These are phyloP conservation scores for Aspergillus quadrilineatus DNA, from an alignment of 2,329 filamentous ascomycete genomes.

Conservation along the genomic window DNA sequence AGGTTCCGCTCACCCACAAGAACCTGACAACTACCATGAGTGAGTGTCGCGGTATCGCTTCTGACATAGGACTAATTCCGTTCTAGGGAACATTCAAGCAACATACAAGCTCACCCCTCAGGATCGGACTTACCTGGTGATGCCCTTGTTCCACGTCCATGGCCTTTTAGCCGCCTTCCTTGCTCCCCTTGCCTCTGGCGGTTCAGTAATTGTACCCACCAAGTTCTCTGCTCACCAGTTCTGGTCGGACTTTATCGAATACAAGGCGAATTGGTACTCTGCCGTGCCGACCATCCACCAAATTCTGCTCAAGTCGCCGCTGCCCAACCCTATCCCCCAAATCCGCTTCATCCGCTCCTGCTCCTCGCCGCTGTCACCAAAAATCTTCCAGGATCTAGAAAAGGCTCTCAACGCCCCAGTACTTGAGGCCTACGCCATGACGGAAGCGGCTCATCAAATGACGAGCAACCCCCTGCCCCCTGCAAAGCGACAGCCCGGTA, in stretches of 20 bases:
- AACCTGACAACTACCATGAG: slow-evolving; percentile 81
- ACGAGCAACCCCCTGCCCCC: slow-evolving; percentile 64
- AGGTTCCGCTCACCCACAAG: slow-evolving; percentile 74
- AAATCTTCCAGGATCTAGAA: slow-evolving; percentile 77
- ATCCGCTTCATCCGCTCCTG: slow-evolving; percentile 89
- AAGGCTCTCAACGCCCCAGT: slow-evolving; percentile 74
- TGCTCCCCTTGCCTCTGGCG: slow-evolving; percentile 71
- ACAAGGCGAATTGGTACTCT: slow-evolving; percentile 87
- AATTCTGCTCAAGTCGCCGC: slow-evolving; percentile 73
- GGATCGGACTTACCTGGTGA: slow-evolving; percentile 82
- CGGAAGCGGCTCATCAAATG: slow-evolving; percentile 66
- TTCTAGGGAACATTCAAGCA: slow-evolving; percentile 67
- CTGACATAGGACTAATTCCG: not conserved
- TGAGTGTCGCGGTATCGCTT: slow-evolving; percentile 36
- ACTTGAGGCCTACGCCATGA: slow-evolving; percentile 90
- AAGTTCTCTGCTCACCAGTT: slow-evolving; percentile 82
- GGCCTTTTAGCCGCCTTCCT: slow-evolving; percentile 82
- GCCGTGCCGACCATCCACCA: slow-evolving; percentile 92
- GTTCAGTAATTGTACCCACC: slow-evolving; percentile 73
- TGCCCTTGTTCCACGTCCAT: slow-evolving; percentile 89
- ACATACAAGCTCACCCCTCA: slow-evolving; percentile 70
- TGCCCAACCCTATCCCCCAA: slow-evolving; percentile 64
- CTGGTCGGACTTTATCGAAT: slow-evolving; percentile 71
- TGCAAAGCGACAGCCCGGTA: slow-evolving; percentile 73
- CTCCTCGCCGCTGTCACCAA: slow-evolving; percentile 78